Percentiles rank a stretch among this genome's conserved stretches.
These are phyloP conservation scores for Myxozyma lipomycoides DNA, from an alignment of 805 yeast genomes.

Conservation along the genomic window DNA sequence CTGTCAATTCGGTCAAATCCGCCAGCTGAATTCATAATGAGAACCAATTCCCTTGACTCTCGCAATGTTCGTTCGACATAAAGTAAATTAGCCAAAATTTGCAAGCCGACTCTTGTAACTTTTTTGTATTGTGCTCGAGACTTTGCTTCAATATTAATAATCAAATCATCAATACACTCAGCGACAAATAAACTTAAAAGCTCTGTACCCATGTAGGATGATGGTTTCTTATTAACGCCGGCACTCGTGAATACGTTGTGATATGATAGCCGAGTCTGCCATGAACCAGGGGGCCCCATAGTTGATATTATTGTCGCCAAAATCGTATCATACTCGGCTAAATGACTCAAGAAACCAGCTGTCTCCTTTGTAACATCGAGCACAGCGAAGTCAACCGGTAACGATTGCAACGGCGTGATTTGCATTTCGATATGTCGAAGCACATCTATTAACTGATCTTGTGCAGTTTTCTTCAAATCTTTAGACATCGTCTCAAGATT, in stretches of 20 bases:
- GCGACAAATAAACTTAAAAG: slow-evolving; percentile 63
- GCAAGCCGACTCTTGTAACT: slow-evolving; percentile 54
- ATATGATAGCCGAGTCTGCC: slow-evolving; percentile 14
- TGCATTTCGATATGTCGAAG: slow-evolving; percentile 53
- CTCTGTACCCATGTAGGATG: slow-evolving; percentile 23
- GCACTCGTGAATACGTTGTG: slow-evolving; percentile 7
- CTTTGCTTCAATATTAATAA: slow-evolving; percentile 59
- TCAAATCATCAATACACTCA: slow-evolving; percentile 73
- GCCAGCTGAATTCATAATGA: slow-evolving; percentile 57
- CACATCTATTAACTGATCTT: slow-evolving; percentile 50
- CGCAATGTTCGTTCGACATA: slow-evolving; percentile 58
- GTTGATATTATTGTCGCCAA: slow-evolving; percentile 17
- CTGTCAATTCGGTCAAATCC: slow-evolving; percentile 55
- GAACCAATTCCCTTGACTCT: slow-evolving; percentile 42
- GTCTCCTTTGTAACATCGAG: slow-evolving; percentile 69
- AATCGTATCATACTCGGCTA: slow-evolving; percentile 52
- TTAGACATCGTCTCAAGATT: slow-evolving; percentile 25
- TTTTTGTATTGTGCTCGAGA: slow-evolving; percentile 42
- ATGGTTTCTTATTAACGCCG: background rate
- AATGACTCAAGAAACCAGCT: slow-evolving; percentile 60
- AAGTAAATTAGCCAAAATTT: slow-evolving; percentile 65
- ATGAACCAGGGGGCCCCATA: slow-evolving; percentile 19
- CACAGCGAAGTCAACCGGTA: slow-evolving; percentile 67
- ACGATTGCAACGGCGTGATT: slow-evolving; percentile 43
- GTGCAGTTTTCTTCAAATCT: slow-evolving; percentile 31